Evolutionary conservation across 1,284 basidiomycete genomes (phyloP).

Genomic region (Cystobasidium sp.): DNA sequence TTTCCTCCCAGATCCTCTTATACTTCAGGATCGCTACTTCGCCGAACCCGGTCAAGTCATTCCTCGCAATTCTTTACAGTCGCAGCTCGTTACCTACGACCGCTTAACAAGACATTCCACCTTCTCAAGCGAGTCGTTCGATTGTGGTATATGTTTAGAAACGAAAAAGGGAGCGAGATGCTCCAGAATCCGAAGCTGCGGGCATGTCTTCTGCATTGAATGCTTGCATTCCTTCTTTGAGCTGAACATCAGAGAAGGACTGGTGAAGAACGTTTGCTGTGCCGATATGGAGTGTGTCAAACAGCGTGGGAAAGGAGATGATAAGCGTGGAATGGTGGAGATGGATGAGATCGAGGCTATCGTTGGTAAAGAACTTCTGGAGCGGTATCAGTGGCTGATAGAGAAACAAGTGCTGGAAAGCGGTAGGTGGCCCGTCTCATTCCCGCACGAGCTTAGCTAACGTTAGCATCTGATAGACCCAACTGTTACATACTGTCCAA

Average conservation of each 20-base stretch:
- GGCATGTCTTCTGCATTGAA: conserved; percentile 72
- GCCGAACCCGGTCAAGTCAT: background rate
- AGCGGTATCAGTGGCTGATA: conserved; percentile 73
- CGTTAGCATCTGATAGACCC: conserved; percentile 63
- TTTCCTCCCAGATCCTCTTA: conserved; percentile 1
- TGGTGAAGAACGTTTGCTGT: conserved; percentile 70
- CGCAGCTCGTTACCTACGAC: conserved; percentile 36
- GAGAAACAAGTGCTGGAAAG: conserved; percentile 71
- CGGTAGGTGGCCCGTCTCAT: conserved; percentile 59
- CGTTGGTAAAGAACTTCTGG: conserved; percentile 66
- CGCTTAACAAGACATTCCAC: conserved; percentile 3
- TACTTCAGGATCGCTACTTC: conserved; percentile 30
- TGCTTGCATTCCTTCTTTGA: conserved; percentile 76
- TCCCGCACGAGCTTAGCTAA: background rate
- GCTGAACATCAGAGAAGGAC: conserved; percentile 72
- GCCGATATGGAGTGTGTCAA: conserved; percentile 64
- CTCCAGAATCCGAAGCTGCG: conserved; percentile 65
- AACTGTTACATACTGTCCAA: conserved; percentile 72
- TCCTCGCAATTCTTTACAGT: conserved; percentile 1
- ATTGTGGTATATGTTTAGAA: conserved; percentile 72
- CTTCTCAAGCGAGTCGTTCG: conserved; percentile 67
- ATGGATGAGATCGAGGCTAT: conserved; percentile 59
- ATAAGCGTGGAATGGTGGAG: conserved; percentile 43
- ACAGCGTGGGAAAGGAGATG: conserved; percentile 43
- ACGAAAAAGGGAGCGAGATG: conserved; percentile 71